Evolutionary conservation across 2,329 filamentous ascomycete species (phyloP).

Genomic region (Clarireedia monteithiana): DNA sequence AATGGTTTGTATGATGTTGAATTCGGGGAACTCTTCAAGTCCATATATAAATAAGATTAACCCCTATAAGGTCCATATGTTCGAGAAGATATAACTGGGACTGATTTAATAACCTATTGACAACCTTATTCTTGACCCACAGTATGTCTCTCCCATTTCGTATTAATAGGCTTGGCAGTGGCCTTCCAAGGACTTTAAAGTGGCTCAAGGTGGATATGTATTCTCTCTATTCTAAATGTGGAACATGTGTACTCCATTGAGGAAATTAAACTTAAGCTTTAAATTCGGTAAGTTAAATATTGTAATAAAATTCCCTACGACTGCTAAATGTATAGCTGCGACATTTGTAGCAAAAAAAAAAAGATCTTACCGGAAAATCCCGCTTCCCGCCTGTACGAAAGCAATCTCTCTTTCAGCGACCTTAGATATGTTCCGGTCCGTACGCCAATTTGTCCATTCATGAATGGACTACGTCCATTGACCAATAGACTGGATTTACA

Average conservation of each 20-base stretch:
- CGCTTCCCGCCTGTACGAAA: too few relatives aligned
- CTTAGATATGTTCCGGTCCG: too few relatives aligned
- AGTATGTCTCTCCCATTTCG: background rate
- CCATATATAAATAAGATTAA: background rate
- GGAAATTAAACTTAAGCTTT: too few relatives aligned
- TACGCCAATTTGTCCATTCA: too few relatives aligned
- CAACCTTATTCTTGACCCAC: background rate
- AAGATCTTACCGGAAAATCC: too few relatives aligned
- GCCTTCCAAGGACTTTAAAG: background rate
- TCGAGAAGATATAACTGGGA: background rate
- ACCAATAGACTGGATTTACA: too few relatives aligned
- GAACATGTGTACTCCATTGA: background rate
- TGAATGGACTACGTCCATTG: too few relatives aligned
- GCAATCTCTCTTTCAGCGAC: too few relatives aligned
- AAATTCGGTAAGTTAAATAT: too few relatives aligned
- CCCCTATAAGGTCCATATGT: background rate
- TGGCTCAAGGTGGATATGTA: background rate
- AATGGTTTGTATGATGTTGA: background rate
- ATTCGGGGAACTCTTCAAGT: background rate
- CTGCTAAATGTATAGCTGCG: too few relatives aligned
- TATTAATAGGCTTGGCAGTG: background rate
- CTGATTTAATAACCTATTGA: background rate
- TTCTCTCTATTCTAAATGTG: background rate
- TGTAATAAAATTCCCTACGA: too few relatives aligned
- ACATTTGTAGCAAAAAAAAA: too few relatives aligned